Percentiles rank a stretch among this genome's conserved stretches.
Conservation (phyloP, 495 filamentous ascomycete genomes). For the Aspergillus sclerotiicarbonarius region DNA sequence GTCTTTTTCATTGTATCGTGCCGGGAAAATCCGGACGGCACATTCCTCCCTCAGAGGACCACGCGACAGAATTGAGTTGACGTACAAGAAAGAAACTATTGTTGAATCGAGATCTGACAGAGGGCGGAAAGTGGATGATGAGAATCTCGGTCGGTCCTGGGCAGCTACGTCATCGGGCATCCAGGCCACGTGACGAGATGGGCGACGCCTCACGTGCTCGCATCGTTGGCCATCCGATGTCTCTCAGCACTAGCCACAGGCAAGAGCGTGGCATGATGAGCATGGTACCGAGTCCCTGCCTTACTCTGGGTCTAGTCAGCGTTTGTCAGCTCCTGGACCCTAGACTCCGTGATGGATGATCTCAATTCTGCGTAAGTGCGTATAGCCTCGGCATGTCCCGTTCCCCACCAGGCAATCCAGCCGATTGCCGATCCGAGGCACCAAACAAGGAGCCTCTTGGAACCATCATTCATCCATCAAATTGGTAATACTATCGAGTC, state of each 20-base stretch:
- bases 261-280: too few species aligned
- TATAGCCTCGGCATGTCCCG: slow-evolving; percentile 10
- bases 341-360: too few species aligned
- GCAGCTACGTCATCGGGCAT: slow-evolving; percentile 6
- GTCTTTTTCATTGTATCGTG: slow-evolving; percentile 72
- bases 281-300: too few species aligned
- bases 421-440: neutral
- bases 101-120: neutral
- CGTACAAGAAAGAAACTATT: neutral
- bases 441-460: too few species aligned
- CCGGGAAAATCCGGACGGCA: neutral
- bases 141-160: neutral
- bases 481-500: neutral
- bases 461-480: neutral
- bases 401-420: neutral
- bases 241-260: neutral
- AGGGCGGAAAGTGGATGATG: neutral
- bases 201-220: neutral
- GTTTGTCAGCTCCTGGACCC: too few species aligned
- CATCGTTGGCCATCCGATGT: neutral
- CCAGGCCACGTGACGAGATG: neutral
- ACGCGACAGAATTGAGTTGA: neutral
- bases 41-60: slow-evolving; percentile 2
- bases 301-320: too few species aligned
- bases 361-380: too few species aligned